Percentiles rank a stretch among this genome's conserved stretches.
Evolutionary conservation across 768 basidiomycete species (phyloP).

Genomic region (Kwoniella heveanensis): DNA sequence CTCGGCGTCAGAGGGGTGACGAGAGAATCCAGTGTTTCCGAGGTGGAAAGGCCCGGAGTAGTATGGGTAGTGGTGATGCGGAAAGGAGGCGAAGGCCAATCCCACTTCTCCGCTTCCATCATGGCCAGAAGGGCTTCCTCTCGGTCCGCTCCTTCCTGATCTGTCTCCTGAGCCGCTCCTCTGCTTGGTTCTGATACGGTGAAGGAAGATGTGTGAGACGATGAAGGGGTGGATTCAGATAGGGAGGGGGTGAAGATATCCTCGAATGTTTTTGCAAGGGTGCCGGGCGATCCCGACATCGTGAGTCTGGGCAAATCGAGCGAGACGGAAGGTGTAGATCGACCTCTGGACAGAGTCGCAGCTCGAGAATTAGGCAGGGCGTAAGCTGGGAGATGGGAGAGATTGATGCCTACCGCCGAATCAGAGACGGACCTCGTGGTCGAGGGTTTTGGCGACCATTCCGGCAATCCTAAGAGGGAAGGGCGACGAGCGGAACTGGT

Average conservation of each 20-base stretch:
- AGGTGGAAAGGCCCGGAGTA: constrained; percentile 14
- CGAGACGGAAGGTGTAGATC: not conserved
- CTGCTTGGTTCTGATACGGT: not conserved
- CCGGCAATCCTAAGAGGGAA: not conserved
- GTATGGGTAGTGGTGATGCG: constrained; percentile 4
- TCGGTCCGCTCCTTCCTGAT: not conserved
- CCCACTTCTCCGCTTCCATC: constrained; percentile 11
- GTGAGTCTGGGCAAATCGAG: not conserved
- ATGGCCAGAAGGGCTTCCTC: constrained; percentile 13
- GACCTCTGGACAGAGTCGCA: not conserved
- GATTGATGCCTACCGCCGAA: not conserved
- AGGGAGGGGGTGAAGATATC: not conserved
- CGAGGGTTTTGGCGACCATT: not conserved
- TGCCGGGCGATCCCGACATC: not conserved
- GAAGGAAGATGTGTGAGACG: not conserved
- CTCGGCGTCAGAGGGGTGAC: constrained; percentile 10
- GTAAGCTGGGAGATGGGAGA: not conserved
- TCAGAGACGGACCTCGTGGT: not conserved
- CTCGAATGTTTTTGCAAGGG: not conserved
- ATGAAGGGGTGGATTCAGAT: not conserved
- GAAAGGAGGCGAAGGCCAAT: constrained; percentile 21
- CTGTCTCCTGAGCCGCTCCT: no score
- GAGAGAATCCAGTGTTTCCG: constrained; percentile 11
- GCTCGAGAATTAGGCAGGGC: not conserved
- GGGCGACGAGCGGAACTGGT: not conserved